Base-by-base conservation (phyloP, 352 stramenopile genomes). In the Phytophthora boehmeriae region DNA sequence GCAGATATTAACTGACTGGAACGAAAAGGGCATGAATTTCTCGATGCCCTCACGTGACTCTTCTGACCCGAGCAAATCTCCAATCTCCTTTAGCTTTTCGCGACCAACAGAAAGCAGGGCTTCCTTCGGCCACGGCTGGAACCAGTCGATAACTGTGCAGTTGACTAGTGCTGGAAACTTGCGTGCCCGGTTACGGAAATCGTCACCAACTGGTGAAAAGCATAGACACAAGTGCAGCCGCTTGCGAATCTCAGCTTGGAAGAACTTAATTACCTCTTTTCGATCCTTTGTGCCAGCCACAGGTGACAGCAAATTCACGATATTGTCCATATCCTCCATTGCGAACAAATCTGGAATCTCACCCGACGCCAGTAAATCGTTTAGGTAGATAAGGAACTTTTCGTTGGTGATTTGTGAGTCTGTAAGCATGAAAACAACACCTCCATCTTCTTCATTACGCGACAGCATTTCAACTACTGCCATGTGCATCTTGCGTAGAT, bases 321-420 rank as follows among this genome's bases (percentile, higher is more conserved):
- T 98, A 16, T 85, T 89, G 71, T 98, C 96, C 53, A 97, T 86
- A 61, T 99, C 96, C 72, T 99, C 96, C 35, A 75, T 81, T 4
- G 93, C 86, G 61, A 98, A 99, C 13, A 98, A 73, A 56, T 98
- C 95, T 0, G 93, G 92, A 34, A 99, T 96, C 54, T 98, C 95
- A 17, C 95, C 95, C 0, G 82, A 96, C 0, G 95, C 94, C 8
- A 99, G 71, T 23, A 99, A 68, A 79, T 98, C 95, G 69, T 98
- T 98, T 32, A 99, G 69, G 60, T 97, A 98, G 49, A 99, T 97
- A 14, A 99, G 73, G 71, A 98, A 98, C 35, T 97, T 92, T 62
- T 99, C 95, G 73, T 99, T 98, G 10, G 93, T 98, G 66, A 99
- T 98, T 67, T 98, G 92, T 4, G 84, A 96, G 63, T 99, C 96